phyloP scores from a whole-genome alignment of 805 yeast species.

The Saccharomycopsis oosterbeekiorum region DNA sequence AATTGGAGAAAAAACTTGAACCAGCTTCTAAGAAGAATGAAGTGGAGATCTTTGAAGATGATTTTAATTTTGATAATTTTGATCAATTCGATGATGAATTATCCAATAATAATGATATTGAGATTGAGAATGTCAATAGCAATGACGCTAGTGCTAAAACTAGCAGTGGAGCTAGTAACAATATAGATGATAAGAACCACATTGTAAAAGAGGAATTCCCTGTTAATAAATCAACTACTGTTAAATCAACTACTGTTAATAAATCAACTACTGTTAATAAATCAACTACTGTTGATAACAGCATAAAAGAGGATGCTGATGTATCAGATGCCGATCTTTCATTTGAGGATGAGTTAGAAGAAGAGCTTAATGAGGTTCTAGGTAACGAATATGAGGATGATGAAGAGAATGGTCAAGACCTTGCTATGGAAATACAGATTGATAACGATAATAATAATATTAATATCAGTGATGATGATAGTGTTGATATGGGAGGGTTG shows the following conservation, averaged over 20 bases:
- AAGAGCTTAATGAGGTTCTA: slow-evolving; percentile 8
- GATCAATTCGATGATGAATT: slow-evolving; percentile 17
- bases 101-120: background rate
- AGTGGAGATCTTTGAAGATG: slow-evolving; percentile 6
- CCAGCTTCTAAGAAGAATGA: background rate
- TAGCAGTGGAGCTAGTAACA: no score
- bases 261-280: no score
- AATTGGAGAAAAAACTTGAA: background rate
- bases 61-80: slow-evolving; percentile 17
- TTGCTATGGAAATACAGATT: background rate
- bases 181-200: background rate
- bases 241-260: no score
- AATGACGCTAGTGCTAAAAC: background rate
- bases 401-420: slow-evolving; percentile 4
- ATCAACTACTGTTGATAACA: background rate
- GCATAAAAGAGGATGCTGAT: background rate
- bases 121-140: background rate
- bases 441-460: background rate
- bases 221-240: no score
- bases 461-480: background rate
- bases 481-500: background rate
- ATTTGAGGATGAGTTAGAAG: slow-evolving; percentile 11
- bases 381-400: slow-evolving; percentile 8
- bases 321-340: background rate
- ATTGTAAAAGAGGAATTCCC: no score